Evolutionary conservation across 2,329 filamentous ascomycete species (phyloP).

Genomic region (Ophiostoma pallidulum): DNA sequence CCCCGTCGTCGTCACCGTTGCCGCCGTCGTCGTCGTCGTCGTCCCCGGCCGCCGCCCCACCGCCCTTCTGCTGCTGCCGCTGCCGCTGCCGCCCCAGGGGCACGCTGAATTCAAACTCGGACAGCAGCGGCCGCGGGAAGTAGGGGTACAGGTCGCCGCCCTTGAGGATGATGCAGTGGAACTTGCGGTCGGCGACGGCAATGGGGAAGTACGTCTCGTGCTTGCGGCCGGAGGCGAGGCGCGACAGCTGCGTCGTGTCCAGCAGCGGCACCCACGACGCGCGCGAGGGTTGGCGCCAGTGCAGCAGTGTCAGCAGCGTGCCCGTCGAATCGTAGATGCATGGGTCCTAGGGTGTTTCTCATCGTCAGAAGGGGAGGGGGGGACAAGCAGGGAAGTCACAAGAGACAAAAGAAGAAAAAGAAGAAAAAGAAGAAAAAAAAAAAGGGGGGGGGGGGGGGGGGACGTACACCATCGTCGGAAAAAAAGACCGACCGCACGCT

Average conservation of each 20-base stretch:
- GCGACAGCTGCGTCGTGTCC: constrained; percentile 75
- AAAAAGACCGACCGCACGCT: constrained; percentile 81
- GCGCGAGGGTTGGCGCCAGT: constrained; percentile 80
- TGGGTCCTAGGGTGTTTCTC: constrained; percentile 54
- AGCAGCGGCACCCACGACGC: constrained; percentile 88
- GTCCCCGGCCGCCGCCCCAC: neutral
- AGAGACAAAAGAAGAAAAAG: neutral
- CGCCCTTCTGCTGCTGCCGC: constrained; percentile 31
- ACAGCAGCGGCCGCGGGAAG: constrained; percentile 80
- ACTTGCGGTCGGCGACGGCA: constrained; percentile 80
- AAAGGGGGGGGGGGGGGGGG: neutral
- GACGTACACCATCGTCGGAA: constrained; percentile 72
- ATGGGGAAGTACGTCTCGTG: constrained; percentile 91
- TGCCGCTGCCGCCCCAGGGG: constrained; percentile 60
- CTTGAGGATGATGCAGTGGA: constrained; percentile 98
- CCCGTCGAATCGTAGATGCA: constrained; percentile 94
- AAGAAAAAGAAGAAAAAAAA: neutral
- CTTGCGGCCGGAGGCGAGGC: constrained; percentile 75
- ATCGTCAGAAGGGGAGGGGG: neutral
- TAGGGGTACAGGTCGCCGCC: constrained; percentile 88
- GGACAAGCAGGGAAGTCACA: too few relatives aligned
- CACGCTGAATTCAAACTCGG: constrained; percentile 86
- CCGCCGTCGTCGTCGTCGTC: constrained; percentile 23
- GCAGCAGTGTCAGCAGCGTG: constrained; percentile 74
- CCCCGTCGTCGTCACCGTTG: constrained; percentile 22